These are phyloP conservation scores for Fomitopsis pinicola DNA, from an alignment of 1,284 basidiomycete species.

Conservation along the genomic window DNA sequence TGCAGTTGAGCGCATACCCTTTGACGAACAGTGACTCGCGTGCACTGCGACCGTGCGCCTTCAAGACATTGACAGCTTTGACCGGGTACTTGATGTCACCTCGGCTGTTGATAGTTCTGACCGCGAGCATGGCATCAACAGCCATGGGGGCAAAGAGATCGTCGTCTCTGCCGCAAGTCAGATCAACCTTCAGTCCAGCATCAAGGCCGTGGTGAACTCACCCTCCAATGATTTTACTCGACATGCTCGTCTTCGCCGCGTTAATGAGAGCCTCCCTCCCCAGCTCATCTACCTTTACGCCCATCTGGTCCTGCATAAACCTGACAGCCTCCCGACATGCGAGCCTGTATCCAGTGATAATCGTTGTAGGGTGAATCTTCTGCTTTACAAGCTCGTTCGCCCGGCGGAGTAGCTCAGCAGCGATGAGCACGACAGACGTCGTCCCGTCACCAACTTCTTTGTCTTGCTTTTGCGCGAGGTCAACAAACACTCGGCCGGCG, in stretches of 20 bases:
- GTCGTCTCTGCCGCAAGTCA: constrained; percentile 62
- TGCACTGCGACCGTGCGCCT: constrained; percentile 96
- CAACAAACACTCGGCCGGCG: constrained; percentile 94
- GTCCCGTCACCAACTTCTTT: constrained; percentile 99
- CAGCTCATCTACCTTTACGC: constrained; percentile 90
- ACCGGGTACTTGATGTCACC: constrained; percentile 99
- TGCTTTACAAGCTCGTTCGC: constrained; percentile 98
- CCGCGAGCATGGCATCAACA: constrained; percentile 98
- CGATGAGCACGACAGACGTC: constrained; percentile 97
- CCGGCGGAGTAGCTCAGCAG: constrained; percentile 90
- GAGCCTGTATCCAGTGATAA: constrained; percentile 97
- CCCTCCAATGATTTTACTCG: constrained; percentile 98
- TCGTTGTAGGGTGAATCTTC: constrained; percentile 98
- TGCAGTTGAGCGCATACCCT: constrained; percentile 98
- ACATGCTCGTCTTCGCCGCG: constrained; percentile 98
- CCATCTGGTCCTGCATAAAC: constrained; percentile 97
- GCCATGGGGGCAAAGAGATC: constrained; percentile 98
- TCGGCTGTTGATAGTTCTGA: constrained; percentile 91
- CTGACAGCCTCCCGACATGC: constrained; percentile 98
- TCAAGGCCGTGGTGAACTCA: constrained; percentile 37
- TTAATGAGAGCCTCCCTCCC: constrained; percentile 93
- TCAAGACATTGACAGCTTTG: constrained; percentile 99
- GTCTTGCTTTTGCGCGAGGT: constrained; percentile 98
- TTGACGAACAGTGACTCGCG: constrained; percentile 94
- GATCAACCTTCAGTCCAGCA: neutral